These are phyloP conservation scores for Auricularia heimuer DNA, from an alignment of 768 basidiomycete genomes.

Conservation along the genomic window DNA sequence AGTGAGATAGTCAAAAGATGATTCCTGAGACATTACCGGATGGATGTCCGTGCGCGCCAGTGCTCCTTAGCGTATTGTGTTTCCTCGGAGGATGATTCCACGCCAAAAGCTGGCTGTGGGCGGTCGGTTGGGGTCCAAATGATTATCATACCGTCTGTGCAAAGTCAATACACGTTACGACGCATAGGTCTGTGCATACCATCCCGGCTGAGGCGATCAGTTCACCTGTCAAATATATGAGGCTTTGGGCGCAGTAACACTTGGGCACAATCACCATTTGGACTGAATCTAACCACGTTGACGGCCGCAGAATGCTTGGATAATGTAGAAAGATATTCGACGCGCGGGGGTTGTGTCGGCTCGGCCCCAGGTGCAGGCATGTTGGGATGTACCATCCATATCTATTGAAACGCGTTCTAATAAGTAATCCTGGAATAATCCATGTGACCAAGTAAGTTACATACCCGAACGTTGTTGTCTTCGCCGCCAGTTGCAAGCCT, in stretches of 20 bases:
- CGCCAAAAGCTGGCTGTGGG: slow-evolving; percentile 71
- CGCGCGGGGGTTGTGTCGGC: slow-evolving; percentile 56
- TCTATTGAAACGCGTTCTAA: slow-evolving; percentile 29
- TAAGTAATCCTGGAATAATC: background rate
- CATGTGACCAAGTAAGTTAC: slow-evolving; percentile 25
- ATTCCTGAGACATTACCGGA: slow-evolving; percentile 42
- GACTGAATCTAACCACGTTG: slow-evolving; percentile 93
- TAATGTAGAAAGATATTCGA: slow-evolving; percentile 93
- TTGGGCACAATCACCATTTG: slow-evolving; percentile 56
- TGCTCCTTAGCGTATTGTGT: slow-evolving; percentile 85
- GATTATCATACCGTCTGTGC: slow-evolving; percentile 89
- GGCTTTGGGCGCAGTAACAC: slow-evolving; percentile 4
- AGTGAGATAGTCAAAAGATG: background rate
- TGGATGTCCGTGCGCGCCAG: slow-evolving; percentile 83
- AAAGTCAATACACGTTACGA: slow-evolving; percentile 3
- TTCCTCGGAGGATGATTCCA: slow-evolving; percentile 69
- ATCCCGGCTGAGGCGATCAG: slow-evolving; percentile 95
- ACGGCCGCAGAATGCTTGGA: slow-evolving; percentile 89
- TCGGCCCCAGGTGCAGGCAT: slow-evolving; percentile 34
- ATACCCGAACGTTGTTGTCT: slow-evolving; percentile 91
- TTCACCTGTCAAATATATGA: slow-evolving; percentile 47
- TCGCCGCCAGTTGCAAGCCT: slow-evolving; percentile 91
- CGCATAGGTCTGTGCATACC: slow-evolving; percentile 40
- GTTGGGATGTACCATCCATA: slow-evolving; percentile 94
- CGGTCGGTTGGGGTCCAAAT: slow-evolving; percentile 83